phyloP scores from a whole-genome alignment of 2,329 filamentous ascomycete genomes.

The Venturia nashicola region DNA sequence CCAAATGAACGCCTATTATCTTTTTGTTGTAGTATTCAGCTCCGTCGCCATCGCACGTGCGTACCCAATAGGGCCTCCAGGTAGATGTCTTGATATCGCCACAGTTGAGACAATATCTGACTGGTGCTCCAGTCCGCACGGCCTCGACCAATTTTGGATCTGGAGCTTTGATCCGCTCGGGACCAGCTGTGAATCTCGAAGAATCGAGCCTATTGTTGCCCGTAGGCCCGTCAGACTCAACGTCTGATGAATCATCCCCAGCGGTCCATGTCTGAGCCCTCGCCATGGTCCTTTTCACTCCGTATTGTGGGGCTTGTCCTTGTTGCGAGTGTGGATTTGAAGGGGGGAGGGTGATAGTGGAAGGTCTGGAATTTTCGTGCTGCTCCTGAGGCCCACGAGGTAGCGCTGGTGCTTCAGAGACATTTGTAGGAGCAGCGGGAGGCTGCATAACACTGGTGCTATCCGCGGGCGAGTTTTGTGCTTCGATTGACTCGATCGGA shows the following conservation, averaged over 20 bases:
- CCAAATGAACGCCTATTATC: slow-evolving; percentile 60
- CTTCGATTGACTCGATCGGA: slow-evolving; percentile 1
- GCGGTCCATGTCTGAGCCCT: slow-evolving; percentile 7
- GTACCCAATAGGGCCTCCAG: slow-evolving; percentile 88
- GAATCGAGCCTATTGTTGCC: slow-evolving; percentile 8
- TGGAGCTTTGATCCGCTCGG: slow-evolving; percentile 53
- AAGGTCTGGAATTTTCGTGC: not conserved
- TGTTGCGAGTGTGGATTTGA: not conserved
- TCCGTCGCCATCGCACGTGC: slow-evolving; percentile 58
- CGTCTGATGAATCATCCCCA: slow-evolving; percentile 3
- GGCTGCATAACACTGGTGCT: not conserved
- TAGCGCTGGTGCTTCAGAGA: not conserved
- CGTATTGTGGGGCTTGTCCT: not conserved
- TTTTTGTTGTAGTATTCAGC: slow-evolving; percentile 59
- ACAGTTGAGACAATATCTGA: slow-evolving; percentile 83
- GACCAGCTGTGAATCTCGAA: slow-evolving; percentile 22
- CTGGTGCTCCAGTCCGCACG: slow-evolving; percentile 70
- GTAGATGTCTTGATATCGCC: slow-evolving; percentile 92
- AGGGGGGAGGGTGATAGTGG: not conserved
- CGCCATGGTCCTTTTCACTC: not conserved
- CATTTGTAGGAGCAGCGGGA: not conserved
- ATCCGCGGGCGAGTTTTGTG: not conserved
- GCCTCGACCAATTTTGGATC: slow-evolving; percentile 42
- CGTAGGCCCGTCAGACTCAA: slow-evolving; percentile 2
- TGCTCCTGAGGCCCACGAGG: not conserved